Base-by-base conservation (phyloP, 2,329 filamentous ascomycete species). In the Exophiala sideris region DNA sequence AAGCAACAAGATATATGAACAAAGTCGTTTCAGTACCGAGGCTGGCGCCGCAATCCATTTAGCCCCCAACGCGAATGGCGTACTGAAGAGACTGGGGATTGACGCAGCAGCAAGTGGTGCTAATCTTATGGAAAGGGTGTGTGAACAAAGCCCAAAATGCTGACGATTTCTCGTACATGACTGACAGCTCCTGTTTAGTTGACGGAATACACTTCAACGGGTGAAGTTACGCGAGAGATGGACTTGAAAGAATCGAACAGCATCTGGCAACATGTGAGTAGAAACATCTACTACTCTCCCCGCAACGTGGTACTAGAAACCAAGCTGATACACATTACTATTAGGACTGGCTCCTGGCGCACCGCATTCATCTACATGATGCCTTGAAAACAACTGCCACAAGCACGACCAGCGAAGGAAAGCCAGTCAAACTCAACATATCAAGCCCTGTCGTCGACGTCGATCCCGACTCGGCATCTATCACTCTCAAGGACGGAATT, bases 1-100 rank as follows among this genome's bases (percentile, higher is more conserved):
- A 8, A 29, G 24, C 20, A 48, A 32, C 3, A 18, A 81, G 76
- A 55, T 84, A 0, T 79, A 75, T 46, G 82, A 85, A 59, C 76
- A 81, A 63, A 83, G 81, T 0, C 70, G 71, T 1, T 77, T 84
- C 33, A 76, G 77, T 12, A 77, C 71, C 47, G 57, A 60, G 41
- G 36, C 42, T 24, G 83, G 83, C 0, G 82, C 83, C 2, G 83
- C 83, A 0, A 76, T 86, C n/a, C 82, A 86, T 62, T 65, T 86
- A 3, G 77, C 80, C 0, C 82, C 84, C 0, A 87, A 87, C 61
- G 71, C 76, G 2, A 83, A 84, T 65, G 79, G 80, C 0, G 67
- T 86, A 2, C 69, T 87, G 3, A 66, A 68, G 9, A 67, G 73
- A 32, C 66, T 79, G 45, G 76, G 76, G 0, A 59, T 79, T 1